phyloP scores from a whole-genome alignment of 805 yeast species.

The Metschnikowia lochheadii region DNA sequence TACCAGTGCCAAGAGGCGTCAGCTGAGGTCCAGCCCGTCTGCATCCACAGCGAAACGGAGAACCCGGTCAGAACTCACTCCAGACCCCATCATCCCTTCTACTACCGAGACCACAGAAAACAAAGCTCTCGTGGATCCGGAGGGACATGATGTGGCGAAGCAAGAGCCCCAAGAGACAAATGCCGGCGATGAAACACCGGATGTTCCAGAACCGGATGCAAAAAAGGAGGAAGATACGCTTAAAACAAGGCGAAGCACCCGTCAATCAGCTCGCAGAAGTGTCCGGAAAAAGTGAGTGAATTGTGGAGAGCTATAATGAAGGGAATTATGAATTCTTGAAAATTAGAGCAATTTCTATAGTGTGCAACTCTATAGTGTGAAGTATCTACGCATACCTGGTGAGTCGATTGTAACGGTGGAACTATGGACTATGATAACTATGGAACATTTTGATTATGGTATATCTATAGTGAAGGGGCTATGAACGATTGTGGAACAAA shows the following conservation, averaged over 20 bases:
- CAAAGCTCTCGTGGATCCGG: not conserved
- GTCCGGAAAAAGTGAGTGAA: conserved; percentile 8
- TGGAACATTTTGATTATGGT: too few species aligned
- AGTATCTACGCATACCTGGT: too few species aligned
- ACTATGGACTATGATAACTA: too few species aligned
- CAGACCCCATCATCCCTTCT: conserved; percentile 5
- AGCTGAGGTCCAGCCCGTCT: conserved; percentile 7
- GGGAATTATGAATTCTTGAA: too few species aligned
- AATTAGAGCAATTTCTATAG: too few species aligned
- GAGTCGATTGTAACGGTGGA: too few species aligned
- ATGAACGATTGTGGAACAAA: too few species aligned
- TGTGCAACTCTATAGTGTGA: too few species aligned
- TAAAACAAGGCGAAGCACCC: conserved; percentile 11
- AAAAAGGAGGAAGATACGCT: conserved; percentile 11
- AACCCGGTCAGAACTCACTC: conserved; percentile 18
- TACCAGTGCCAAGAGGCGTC: conserved; percentile 10
- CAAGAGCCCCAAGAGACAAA: conserved; percentile 4
- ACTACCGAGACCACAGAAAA: not conserved
- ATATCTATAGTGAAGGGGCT: too few species aligned
- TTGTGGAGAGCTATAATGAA: too few species aligned
- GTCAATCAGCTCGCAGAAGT: conserved; percentile 14
- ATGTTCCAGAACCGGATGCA: not conserved
- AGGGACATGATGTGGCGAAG: conserved; percentile 4
- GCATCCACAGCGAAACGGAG: conserved; percentile 12
- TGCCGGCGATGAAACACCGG: not conserved